Conservation (phyloP, 75 land plant species). For the Sequoiadendron giganteum region DNA sequence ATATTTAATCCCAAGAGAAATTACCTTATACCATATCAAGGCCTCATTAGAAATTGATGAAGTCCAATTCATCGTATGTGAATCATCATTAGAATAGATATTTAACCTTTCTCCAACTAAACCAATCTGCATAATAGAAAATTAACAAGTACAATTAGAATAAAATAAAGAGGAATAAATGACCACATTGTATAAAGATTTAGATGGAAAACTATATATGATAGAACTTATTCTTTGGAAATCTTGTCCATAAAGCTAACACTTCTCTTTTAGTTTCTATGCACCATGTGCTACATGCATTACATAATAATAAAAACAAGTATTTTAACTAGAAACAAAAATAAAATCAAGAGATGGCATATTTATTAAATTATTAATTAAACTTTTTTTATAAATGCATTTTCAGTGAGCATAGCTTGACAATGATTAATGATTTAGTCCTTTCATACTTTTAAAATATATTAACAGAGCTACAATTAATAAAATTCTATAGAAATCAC, state of each 20-base stretch:
- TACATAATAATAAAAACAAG: neutral
- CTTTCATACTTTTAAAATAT: neutral
- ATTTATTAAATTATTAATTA: neutral
- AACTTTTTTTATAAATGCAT: neutral
- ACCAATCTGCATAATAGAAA: constrained; percentile 48
- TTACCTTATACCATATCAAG: constrained; percentile 78
- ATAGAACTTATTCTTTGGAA: neutral
- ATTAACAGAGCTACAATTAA: neutral
- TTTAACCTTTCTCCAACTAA: constrained; percentile 59
- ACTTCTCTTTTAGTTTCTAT: neutral
- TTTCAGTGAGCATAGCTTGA: neutral
- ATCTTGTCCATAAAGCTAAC: neutral
- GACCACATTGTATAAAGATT: neutral
- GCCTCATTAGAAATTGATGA: constrained; percentile 19
- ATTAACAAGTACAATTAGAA: neutral
- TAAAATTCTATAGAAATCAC: too few relatives aligned
- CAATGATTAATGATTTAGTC: neutral
- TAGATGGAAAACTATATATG: neutral
- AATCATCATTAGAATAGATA: constrained; percentile 27
- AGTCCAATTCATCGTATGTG: constrained; percentile 27
- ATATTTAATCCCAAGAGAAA: neutral
- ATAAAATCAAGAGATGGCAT: neutral
- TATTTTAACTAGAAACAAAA: neutral
- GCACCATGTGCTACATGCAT: neutral
- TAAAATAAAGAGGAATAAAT: neutral